Base-by-base conservation (phyloP, 73 alveolate species). In the Paramecium bursaria region DNA sequence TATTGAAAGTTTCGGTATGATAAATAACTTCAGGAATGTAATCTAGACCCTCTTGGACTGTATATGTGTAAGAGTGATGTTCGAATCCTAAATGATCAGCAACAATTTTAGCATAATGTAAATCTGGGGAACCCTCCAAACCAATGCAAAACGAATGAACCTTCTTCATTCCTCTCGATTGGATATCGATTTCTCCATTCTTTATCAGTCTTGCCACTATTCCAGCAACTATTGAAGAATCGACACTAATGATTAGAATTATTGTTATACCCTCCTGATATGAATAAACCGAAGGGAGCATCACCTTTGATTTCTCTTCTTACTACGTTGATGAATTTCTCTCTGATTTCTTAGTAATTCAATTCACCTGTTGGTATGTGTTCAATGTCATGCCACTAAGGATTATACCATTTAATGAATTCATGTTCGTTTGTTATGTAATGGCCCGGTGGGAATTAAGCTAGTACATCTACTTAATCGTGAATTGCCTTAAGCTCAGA, bases 41-140 rank as follows among this genome's bases (percentile, higher is more conserved):
- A 33, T 93, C 95, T 35, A 93, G 46, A 46, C 96, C 97, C 76
- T 93, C 98, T 73, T 93, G 90, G 21, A 90, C 85, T 6, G 97
- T 90, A 85, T 92, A 92, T 47, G 80, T 91, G 77, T 86, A 88
- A 9, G 88, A 90, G 33, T 92, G 95, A 55, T 93, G 98, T 22
- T 55, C 91, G 19, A 96, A 88, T 14, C 96, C 97, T 17, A 92
- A 75, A 75, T 46, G 90, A 27, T 90, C 86, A 15, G 97, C 96
- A 9, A 90, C 92, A 19, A 75, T 74, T 53, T 67, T 14, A 0
- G 96, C 94, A 22, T 51, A 76, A 23, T 51, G 82, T 22, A 91
- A 74, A 55, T 91, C 96, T 50, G 96, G 96, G 13, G 96, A 90
- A 35, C 95, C 96, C 79, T 90, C 88, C 46, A 91, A 52, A 9